Percentiles rank a stretch among this genome's conserved stretches.
These are phyloP conservation scores for Leptodermis oblonga DNA, from an alignment of 257 asterid genomes.

Conservation along the genomic window DNA sequence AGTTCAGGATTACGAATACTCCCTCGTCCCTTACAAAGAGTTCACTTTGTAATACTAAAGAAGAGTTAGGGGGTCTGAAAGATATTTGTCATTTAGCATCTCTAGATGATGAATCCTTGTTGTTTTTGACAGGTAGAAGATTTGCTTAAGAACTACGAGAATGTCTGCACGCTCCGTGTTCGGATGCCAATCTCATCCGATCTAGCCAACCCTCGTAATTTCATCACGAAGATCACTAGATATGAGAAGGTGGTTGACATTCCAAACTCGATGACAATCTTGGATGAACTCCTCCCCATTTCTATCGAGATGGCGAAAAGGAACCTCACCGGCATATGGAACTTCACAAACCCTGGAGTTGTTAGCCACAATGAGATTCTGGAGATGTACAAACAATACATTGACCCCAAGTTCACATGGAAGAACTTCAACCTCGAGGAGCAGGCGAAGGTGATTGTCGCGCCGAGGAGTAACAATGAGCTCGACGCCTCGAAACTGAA, in stretches of 20 bases:
- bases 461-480: slow-evolving; percentile 77
- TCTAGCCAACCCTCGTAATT: slow-evolving; percentile 67
- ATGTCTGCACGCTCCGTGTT: slow-evolving; percentile 75
- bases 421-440: slow-evolving; percentile 76
- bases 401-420: slow-evolving; percentile 61
- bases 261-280: slow-evolving; percentile 83
- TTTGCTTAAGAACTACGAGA: slow-evolving; percentile 63
- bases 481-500: slow-evolving; percentile 65
- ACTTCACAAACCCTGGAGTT: slow-evolving; percentile 86
- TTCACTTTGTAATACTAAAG: too few relatives aligned
- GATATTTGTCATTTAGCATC: neutral
- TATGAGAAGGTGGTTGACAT: slow-evolving; percentile 72
- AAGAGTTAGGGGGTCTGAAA: neutral
- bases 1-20: too few relatives aligned
- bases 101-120: slow-evolving; percentile 5
- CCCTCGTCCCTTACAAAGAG: too few relatives aligned
- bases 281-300: slow-evolving; percentile 79
- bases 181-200: slow-evolving; percentile 85
- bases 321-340: slow-evolving; percentile 71
- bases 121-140: slow-evolving; percentile 62
- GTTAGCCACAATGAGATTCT: slow-evolving; percentile 80
- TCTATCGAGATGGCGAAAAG: slow-evolving; percentile 87
- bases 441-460: slow-evolving; percentile 84
- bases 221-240: slow-evolving; percentile 70
- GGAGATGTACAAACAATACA: slow-evolving; percentile 64